Base-by-base conservation (phyloP, 2,329 filamentous ascomycete genomes). In the Ascochyta clinopodiicola region DNA sequence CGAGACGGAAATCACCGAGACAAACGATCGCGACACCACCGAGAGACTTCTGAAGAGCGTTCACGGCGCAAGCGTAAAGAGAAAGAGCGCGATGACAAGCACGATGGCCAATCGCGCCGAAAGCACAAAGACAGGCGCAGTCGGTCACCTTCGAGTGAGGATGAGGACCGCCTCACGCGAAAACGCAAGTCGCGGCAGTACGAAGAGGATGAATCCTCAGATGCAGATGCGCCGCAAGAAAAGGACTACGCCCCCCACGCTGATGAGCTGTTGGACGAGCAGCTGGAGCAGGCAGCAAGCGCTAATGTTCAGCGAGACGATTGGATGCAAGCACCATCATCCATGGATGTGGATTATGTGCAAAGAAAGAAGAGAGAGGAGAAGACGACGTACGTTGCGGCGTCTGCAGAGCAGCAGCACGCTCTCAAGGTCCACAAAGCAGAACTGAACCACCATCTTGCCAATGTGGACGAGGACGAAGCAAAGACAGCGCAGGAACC, bases 291-390 rank as follows among this genome's bases (percentile, higher is more conserved):
- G 49, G 63, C 74, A 19, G 68, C 70, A 17, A 60, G 66, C 59
- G 62, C 75, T 70, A 56, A 76, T 1, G 67, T 88, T 29, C 83
- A 87, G 63, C 86, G 96, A 60, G 95, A 98, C 74, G 86, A 89
- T 0, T 99, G 96, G 93, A 99, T 99, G 95, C 88, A 92, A 56
- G 89, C 89, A 0, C 92, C 94, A 0, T 91, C 90, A 0, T 86
- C 88, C 0, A 78, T 96, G 32, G 88, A 93, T 48, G 81, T 98
- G 53, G 93, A 98, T 70, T 96, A 96, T 72, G 83, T 92, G 45
- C 84, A 90, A 69, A 82, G 85, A 57, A 80, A 83, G 58, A 86
- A 86, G 57, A 71, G 73, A 48, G 74, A 76, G 27, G 73, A 74
- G 31, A 67, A 77, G 77, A 34, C 79, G 77, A 64, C 75, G 65